A percentile compares a stretch with the other conserved stretches of the same genome.
phyloP scores from a whole-genome alignment of 2,329 filamentous ascomycete genomes.

The Fusarium clavum region DNA sequence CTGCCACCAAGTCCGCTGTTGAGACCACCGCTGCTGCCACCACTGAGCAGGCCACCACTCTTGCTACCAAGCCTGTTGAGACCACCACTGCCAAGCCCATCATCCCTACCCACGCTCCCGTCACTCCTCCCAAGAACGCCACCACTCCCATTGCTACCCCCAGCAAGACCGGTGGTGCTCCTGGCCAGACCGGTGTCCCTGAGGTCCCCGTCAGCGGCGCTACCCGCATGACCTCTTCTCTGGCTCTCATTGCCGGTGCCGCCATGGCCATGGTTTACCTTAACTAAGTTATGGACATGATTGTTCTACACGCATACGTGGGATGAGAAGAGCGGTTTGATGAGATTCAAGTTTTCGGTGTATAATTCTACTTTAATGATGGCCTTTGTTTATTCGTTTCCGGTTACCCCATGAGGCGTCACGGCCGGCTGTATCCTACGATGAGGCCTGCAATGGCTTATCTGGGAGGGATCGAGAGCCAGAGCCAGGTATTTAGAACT shows the following conservation, averaged over 20 bases:
- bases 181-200: slow-evolving; percentile 30
- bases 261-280: slow-evolving; percentile 51
- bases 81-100: slow-evolving; percentile 29
- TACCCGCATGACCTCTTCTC: slow-evolving; percentile 47
- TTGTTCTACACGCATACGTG: slow-evolving; percentile 30
- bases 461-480: slow-evolving; percentile 28
- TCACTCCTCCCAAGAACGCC: slow-evolving; percentile 20
- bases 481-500: slow-evolving; percentile 46
- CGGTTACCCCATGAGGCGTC: slow-evolving; percentile 47
- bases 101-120: slow-evolving; percentile 31
- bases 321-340: slow-evolving; percentile 40
- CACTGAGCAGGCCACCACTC: slow-evolving; percentile 34
- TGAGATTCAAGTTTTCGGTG: slow-evolving; percentile 42
- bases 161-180: slow-evolving; percentile 25
- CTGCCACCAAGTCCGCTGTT: slow-evolving; percentile 20
- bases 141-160: slow-evolving; percentile 22
- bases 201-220: slow-evolving; percentile 48
- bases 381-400: slow-evolving; percentile 45
- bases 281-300: slow-evolving; percentile 45
- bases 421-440: slow-evolving; percentile 40
- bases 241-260: slow-evolving; percentile 51
- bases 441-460: slow-evolving; percentile 36
- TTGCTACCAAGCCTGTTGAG: slow-evolving; percentile 34
- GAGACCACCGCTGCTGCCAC: slow-evolving; percentile 26
- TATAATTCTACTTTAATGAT: slow-evolving; percentile 47